These are phyloP conservation scores for Marsdenia floribunda DNA, from an alignment of 257 asterid species.

Conservation along the genomic window DNA sequence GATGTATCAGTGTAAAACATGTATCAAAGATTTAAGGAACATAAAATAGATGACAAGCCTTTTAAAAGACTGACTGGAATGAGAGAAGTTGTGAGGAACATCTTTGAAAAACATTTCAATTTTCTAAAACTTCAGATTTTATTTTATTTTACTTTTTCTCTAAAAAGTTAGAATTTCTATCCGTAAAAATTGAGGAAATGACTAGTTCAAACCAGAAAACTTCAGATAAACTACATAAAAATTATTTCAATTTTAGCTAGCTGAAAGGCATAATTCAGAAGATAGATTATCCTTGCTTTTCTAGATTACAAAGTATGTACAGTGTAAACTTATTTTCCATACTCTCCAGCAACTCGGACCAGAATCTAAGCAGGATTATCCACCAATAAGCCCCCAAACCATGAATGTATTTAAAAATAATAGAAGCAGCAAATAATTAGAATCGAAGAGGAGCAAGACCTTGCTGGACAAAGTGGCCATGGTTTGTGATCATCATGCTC, in stretches of 20 bases:
- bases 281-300: background rate
- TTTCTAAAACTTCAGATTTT: background rate
- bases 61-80: background rate
- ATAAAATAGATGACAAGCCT: background rate
- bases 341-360: background rate
- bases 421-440: background rate
- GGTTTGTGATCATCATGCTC: background rate
- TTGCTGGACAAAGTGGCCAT: background rate
- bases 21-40: background rate
- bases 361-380: background rate
- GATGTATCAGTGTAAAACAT: background rate
- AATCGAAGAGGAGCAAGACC: background rate
- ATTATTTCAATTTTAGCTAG: background rate
- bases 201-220: background rate
- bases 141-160: no score
- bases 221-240: background rate
- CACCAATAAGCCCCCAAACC: background rate
- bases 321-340: background rate
- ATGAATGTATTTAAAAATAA: background rate
- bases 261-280: background rate
- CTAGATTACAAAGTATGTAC: background rate
- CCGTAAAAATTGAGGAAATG: background rate
- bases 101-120: background rate
- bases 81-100: slow-evolving; percentile 8
- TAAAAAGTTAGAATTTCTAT: background rate